A percentile compares a stretch with the other conserved stretches of the same genome.
Evolutionary conservation across 108 stramenopile species (phyloP).

Genomic region (Cyclostephanos tholiformis): DNA sequence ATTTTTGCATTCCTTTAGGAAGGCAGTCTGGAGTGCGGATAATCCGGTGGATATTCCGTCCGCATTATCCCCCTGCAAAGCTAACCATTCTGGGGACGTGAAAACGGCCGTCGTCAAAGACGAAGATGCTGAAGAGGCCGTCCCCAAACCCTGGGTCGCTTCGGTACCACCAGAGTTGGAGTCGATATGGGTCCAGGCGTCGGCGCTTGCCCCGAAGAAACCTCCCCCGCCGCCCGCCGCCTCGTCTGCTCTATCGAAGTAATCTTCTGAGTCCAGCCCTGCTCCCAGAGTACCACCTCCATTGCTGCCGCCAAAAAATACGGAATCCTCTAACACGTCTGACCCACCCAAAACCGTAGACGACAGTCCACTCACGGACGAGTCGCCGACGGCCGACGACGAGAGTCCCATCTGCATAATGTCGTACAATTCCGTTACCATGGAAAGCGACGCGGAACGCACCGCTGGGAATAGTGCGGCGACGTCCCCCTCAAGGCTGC

Average conservation of each 20-base stretch:
- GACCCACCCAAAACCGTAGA: slow-evolving; percentile 74
- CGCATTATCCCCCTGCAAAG: slow-evolving; percentile 56
- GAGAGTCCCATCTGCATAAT: slow-evolving; percentile 61
- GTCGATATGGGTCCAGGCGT: slow-evolving; percentile 56
- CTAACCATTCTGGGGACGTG: slow-evolving; percentile 73
- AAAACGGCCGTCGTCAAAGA: slow-evolving; percentile 66
- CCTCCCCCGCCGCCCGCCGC: slow-evolving; percentile 41
- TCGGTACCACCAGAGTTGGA: neutral
- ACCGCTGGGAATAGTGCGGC: slow-evolving; percentile 80
- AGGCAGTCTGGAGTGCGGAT: slow-evolving; percentile 67
- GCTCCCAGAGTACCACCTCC: slow-evolving; percentile 8
- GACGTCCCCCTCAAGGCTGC: slow-evolving; percentile 64
- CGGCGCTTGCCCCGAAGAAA: slow-evolving; percentile 46
- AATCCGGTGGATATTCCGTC: slow-evolving; percentile 54
- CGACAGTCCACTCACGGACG: slow-evolving; percentile 28
- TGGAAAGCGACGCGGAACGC: slow-evolving; percentile 68
- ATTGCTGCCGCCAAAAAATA: slow-evolving; percentile 46
- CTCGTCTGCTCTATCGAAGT: slow-evolving; percentile 29
- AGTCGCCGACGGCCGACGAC: slow-evolving; percentile 54
- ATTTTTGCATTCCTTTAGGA: slow-evolving; percentile 65
- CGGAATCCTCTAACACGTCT: slow-evolving; percentile 63
- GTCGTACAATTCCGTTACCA: slow-evolving; percentile 75
- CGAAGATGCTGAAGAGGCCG: slow-evolving; percentile 22
- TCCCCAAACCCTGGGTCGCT: slow-evolving; percentile 19
- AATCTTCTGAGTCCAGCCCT: slow-evolving; percentile 17